Evolutionary conservation across 2,329 filamentous ascomycete species (phyloP).

Genomic region (Rutstroemia sp.): DNA sequence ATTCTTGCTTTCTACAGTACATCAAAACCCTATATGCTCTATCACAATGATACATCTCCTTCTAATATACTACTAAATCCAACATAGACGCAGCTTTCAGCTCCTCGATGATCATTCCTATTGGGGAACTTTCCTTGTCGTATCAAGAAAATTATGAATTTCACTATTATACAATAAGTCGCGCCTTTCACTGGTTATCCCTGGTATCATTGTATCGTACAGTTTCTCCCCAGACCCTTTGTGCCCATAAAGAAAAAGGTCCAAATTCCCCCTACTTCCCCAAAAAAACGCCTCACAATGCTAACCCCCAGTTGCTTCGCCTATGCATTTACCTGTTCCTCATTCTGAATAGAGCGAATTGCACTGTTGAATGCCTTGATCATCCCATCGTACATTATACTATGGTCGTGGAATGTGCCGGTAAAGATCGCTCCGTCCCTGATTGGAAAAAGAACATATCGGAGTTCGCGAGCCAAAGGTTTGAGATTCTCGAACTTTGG

Average conservation of each 20-base stretch:
- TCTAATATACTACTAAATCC: too few relatives aligned
- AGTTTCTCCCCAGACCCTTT: neutral
- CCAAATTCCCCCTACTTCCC: neutral
- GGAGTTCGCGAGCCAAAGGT: conserved; percentile 10
- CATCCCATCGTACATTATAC: neutral
- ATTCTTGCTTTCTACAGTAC: too few relatives aligned
- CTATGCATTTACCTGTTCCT: conserved; percentile 9
- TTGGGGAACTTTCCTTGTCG: too few relatives aligned
- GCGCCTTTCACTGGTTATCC: too few relatives aligned
- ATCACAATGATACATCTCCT: too few relatives aligned
- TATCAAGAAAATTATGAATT: too few relatives aligned
- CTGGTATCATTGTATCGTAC: neutral
- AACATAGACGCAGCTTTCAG: too few relatives aligned
- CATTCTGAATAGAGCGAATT: conserved; percentile 11
- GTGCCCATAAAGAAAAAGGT: neutral
- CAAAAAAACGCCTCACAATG: conserved; percentile 5
- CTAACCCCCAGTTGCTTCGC: neutral
- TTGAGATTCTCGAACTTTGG: conserved; percentile 22
- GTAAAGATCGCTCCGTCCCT: conserved; percentile 19
- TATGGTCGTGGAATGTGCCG: conserved; percentile 13
- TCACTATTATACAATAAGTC: too few relatives aligned
- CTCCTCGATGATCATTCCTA: too few relatives aligned
- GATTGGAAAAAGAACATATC: conserved; percentile 17
- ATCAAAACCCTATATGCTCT: too few relatives aligned
- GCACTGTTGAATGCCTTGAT: neutral